Evolutionary conservation across 257 asterid species (phyloP), one percentile per base, ranked within the genome.

Genomic region (Nicotiana attenuata): DNA sequence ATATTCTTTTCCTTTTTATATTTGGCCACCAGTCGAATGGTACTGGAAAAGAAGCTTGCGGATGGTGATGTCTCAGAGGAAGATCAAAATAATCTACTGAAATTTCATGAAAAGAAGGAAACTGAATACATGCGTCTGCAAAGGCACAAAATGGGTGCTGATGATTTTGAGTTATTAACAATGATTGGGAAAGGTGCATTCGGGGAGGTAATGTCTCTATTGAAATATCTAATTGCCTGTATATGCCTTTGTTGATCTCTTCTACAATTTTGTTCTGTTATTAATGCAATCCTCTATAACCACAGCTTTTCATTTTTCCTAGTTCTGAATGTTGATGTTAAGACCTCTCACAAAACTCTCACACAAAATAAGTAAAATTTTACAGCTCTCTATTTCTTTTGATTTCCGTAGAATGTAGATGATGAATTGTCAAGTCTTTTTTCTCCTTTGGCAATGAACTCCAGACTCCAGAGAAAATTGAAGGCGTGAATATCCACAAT

Each of bases 21-120:
- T 52, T 65, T 71, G 80, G 61, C 80, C 80, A 81, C 88, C 92
- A 96, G 99, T 85, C 94, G 97, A 84, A 88, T 38, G 81, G 82
- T 92, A 88, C 93, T 96, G 87, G 98, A 96, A 85, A 89, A 85
- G 91, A 96, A 94, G 89, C 91, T 96, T 82, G 99, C 99, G 68
- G 99, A 94, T 89, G 99, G 97, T 86, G 99, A 96, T 86, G 99
- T 93, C 57, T 96, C 99, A 61, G 99, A 92, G 89, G 99, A 96
- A 87, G 99, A 96, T 88, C 99, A 96, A 89, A 90, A 71, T 85
- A 96, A 94, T 87, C 89, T 96, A 47, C 81, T 96, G 81, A 96
- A 94, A 83, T 94, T 91, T 84, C 85, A 94, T 80, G 99, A 96
- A 89, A 92, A 94, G 92, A 94, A 94, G 89, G 99, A 96, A 90